phyloP scores from a whole-genome alignment of 257 asterid species.

The Perilla frutescens region DNA sequence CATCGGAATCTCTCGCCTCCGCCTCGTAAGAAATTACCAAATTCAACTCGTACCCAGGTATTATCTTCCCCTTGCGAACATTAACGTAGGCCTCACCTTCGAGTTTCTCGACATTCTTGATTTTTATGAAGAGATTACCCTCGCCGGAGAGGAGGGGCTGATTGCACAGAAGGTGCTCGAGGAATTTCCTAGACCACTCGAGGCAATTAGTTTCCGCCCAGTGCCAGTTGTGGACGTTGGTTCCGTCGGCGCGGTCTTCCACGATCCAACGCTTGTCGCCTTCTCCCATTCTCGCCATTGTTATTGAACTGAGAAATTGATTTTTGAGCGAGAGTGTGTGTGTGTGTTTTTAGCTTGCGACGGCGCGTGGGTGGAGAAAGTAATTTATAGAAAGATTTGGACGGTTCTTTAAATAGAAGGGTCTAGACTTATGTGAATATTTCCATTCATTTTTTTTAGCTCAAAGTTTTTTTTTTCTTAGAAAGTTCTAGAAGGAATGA shows the following conservation, averaged over 20 bases:
- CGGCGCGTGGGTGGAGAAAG: constrained; percentile 13
- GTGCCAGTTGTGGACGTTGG: constrained; percentile 99
- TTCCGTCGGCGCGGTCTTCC: constrained; percentile 90
- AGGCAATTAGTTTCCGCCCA: constrained; percentile 94
- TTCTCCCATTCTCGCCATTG: constrained; percentile 86
- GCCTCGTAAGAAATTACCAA: constrained; percentile 76
- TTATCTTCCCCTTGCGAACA: constrained; percentile 87
- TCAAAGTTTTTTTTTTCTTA: neutral
- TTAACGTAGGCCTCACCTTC: constrained; percentile 95
- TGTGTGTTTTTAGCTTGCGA: neutral
- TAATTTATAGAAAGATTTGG: neutral
- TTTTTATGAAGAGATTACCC: constrained; percentile 55
- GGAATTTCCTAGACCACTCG: constrained; percentile 76
- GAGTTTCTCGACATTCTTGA: constrained; percentile 59
- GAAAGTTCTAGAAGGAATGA: constrained; percentile 42
- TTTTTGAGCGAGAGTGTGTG: neutral
- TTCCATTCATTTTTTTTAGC: constrained; percentile 6
- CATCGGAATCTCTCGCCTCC: constrained; percentile 68
- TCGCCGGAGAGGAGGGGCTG: constrained; percentile 71
- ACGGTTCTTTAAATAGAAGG: constrained; percentile 38
- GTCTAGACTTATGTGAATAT: constrained; percentile 32
- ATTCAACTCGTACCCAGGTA: constrained; percentile 84
- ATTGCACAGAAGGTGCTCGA: constrained; percentile 59
- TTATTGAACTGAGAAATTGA: neutral
- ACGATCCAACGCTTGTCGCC: constrained; percentile 99